Evolutionary conservation across 202 grass and related monocot species (phyloP).

Genomic region (Schoenoplectus triqueter): DNA sequence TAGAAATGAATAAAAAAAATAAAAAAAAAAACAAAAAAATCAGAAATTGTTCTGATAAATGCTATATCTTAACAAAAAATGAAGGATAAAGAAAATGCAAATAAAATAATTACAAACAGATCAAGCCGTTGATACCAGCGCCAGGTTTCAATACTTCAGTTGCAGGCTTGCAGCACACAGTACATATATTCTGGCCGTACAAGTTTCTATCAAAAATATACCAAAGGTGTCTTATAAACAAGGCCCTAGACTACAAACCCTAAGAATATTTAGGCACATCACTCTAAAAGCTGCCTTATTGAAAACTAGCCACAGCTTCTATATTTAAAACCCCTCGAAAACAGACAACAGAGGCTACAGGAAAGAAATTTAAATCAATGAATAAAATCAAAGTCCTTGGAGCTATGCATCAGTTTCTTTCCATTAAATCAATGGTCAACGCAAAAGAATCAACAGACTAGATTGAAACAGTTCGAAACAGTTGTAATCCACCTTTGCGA

Average conservation of each 20-base stretch:
- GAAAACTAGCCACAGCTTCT: not conserved
- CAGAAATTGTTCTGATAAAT: not conserved
- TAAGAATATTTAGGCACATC: not conserved
- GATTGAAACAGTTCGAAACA: not conserved
- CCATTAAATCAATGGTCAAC: not conserved
- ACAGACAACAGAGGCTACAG: not conserved
- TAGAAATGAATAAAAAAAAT: not conserved
- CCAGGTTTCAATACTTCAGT: not conserved
- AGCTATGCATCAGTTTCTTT: not conserved
- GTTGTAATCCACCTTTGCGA: not conserved
- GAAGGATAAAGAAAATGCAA: not conserved
- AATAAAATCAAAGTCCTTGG: not conserved
- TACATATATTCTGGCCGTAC: not conserved
- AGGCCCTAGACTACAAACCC: not conserved
- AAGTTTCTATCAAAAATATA: not conserved
- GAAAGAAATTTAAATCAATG: not conserved
- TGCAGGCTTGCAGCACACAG: not conserved
- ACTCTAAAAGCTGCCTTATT: not conserved
- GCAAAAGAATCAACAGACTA: not conserved
- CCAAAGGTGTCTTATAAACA: not conserved
- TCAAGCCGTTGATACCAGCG: not conserved
- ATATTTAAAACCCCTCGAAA: not conserved
- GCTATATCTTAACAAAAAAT: slow-evolving; percentile 13
- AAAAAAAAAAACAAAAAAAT: not conserved
- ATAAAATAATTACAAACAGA: not conserved